Evolutionary conservation across 2,329 filamentous ascomycete species (phyloP), one percentile per base, ranked within the genome.

Genomic region (Bipolaris gigantea): DNA sequence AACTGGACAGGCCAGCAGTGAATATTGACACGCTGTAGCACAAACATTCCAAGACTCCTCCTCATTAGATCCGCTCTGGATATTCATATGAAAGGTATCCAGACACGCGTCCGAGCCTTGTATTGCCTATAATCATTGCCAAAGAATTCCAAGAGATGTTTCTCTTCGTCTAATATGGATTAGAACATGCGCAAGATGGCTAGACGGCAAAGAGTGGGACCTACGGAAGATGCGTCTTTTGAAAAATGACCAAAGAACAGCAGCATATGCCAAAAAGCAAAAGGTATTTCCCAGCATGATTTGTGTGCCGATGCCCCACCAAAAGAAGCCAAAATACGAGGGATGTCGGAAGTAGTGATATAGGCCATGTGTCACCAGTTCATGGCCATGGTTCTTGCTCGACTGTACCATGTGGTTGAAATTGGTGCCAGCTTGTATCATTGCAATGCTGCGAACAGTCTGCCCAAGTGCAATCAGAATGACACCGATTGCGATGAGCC

Each of bases 241-340:
- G 72, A 99, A 99, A 74, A 99, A 99, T 56, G 78, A 81, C 90
- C 90, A 97, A 62, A 99, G 74, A 15, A 95, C 88, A 7, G 82
- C 73, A 0, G 84, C 76, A 77, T 96, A 97, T 2, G 76, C 89
- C 6, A 87, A 62, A 53, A 95, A 85, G 72, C 91, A 96, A 2
- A 96, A 61, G 8, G 83, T 76, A 75, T 99, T 99, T 16, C 93
- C 93, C 60, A 97, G 80, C 50, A 96, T 85, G 39, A 97, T 70
- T 79, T 99, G 94, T 11, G 92, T 96, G 5, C 94, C 94, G n/a
- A 97, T 70, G 0, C 90, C 91, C 93, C 93, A 99, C 86, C 92
- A 97, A 76, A 96, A 99, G 79, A 97, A 99, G 3, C 93, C 94
- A 78, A 97, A 97, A 76, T 99, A 99, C 55, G 89, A 89, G 11